Percentiles rank a stretch among this genome's conserved stretches.
phyloP scores from a whole-genome alignment of 768 basidiomycete genomes.

The Flagelloscypha sp. region DNA sequence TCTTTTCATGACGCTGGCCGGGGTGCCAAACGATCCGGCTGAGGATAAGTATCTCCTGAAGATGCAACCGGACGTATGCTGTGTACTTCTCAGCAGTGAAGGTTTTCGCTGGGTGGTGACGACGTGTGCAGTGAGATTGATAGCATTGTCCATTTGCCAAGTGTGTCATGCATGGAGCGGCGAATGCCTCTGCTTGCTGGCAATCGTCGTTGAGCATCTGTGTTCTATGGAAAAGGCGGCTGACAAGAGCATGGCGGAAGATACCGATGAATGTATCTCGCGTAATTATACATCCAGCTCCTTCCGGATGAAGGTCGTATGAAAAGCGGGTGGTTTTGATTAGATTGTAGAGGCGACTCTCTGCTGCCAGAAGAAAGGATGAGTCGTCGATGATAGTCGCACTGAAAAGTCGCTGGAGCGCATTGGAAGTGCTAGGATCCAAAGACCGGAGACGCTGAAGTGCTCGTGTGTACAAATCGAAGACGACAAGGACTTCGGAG shows the following conservation, averaged over 20 bases:
- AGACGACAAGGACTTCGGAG: too few species aligned
- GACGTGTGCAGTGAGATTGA: slow-evolving; percentile 22
- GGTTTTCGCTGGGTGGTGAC: slow-evolving; percentile 23
- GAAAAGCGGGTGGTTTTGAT: too few species aligned
- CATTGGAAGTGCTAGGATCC: too few species aligned
- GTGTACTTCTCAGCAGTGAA: slow-evolving; percentile 29
- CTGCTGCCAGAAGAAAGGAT: too few species aligned
- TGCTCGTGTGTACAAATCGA: too few species aligned
- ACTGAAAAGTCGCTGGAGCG: too few species aligned
- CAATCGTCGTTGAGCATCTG: slow-evolving; percentile 25
- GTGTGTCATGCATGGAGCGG: slow-evolving; percentile 29
- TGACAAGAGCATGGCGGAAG: slow-evolving; percentile 18
- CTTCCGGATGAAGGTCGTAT: too few species aligned
- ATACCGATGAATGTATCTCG: slow-evolving; percentile 16
- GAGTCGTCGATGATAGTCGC: too few species aligned
- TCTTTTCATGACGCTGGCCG: neutral
- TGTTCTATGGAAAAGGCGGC: slow-evolving; percentile 21
- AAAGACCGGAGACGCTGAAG: too few species aligned
- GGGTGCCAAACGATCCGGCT: slow-evolving; percentile 9
- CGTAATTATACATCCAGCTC: too few species aligned
- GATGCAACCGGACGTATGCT: slow-evolving; percentile 31
- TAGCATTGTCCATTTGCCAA: slow-evolving; percentile 25
- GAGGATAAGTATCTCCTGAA: slow-evolving; percentile 43
- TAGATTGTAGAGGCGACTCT: too few species aligned
- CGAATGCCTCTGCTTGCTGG: slow-evolving; percentile 21